Conservation (phyloP, 805 yeast species). For the Sugiyamaella smithiae region DNA sequence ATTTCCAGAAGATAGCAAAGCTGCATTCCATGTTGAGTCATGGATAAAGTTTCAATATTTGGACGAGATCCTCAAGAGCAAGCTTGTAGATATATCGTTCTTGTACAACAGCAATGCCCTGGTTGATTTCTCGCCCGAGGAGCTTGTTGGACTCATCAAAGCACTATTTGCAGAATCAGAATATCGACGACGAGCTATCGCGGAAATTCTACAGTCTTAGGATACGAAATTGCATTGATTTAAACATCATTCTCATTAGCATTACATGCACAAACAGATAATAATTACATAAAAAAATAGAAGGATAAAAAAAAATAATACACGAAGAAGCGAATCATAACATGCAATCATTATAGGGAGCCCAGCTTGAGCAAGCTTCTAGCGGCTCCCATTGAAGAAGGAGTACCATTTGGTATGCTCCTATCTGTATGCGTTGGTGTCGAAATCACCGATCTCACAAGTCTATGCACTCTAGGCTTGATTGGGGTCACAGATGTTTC, state of each 20-base stretch:
- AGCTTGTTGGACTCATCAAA: slow-evolving; percentile 30
- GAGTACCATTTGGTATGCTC: slow-evolving; percentile 14
- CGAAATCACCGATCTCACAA: not conserved
- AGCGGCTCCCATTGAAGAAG: slow-evolving; percentile 24
- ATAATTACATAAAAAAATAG: slow-evolving; percentile 3
- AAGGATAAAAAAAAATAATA: not conserved
- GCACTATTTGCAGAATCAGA: slow-evolving; percentile 37
- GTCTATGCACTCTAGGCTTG: not conserved
- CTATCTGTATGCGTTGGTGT: slow-evolving; percentile 1
- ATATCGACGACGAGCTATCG: slow-evolving; percentile 28
- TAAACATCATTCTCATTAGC: not conserved
- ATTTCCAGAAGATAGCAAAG: slow-evolving; percentile 14
- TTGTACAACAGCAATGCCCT: slow-evolving; percentile 30
- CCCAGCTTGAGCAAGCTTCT: slow-evolving; percentile 22
- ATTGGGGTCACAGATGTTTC: slow-evolving; percentile 12
- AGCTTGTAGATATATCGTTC: slow-evolving; percentile 31
- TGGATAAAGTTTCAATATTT: slow-evolving; percentile 39
- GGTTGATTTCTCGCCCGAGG: slow-evolving; percentile 33
- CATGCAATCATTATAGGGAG: slow-evolving; percentile 10
- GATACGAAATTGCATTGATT: not conserved
- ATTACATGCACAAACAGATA: not conserved
- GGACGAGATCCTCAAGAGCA: slow-evolving; percentile 33
- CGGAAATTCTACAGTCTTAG: slow-evolving; percentile 18
- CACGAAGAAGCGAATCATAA: not conserved
- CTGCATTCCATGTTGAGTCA: slow-evolving; percentile 33